Evolutionary conservation across 1,284 basidiomycete species (phyloP).

Genomic region (Hemileia vastatrix): DNA sequence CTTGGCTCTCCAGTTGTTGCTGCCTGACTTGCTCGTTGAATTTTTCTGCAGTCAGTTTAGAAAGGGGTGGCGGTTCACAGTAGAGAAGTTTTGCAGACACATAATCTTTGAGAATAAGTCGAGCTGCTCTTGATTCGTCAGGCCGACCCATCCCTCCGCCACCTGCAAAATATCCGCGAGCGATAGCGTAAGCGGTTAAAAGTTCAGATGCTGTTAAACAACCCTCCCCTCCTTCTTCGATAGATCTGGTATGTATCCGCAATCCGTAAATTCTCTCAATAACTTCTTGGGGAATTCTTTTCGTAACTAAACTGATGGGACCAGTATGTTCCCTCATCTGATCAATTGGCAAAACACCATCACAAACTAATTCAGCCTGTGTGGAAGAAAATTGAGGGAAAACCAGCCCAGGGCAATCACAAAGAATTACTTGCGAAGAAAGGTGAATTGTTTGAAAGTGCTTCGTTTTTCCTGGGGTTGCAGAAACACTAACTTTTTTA

Average conservation of each 20-base stretch:
- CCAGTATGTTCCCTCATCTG: conserved; percentile 92
- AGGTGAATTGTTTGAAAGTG: conserved; percentile 98
- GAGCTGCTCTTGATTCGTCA: conserved; percentile 86
- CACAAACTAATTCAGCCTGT: conserved; percentile 87
- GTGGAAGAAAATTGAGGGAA: conserved; percentile 97
- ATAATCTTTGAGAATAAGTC: conserved; percentile 93
- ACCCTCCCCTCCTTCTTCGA: conserved; percentile 79
- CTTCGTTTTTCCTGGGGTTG: conserved; percentile 97
- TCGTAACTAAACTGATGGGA: conserved; percentile 68
- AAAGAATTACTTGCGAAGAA: conserved; percentile 76
- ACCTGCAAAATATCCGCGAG: conserved; percentile 73
- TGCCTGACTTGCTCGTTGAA: conserved; percentile 71
- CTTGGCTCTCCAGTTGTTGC: conserved; percentile 51
- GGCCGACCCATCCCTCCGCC: conserved; percentile 85
- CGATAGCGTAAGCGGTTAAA: conserved; percentile 79
- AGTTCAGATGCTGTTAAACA: conserved; percentile 69
- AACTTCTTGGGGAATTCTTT: conserved; percentile 72
- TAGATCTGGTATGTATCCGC: conserved; percentile 56
- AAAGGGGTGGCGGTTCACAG: conserved; percentile 73
- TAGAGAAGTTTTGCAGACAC: conserved; percentile 88
- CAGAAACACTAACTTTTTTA: conserved; percentile 94
- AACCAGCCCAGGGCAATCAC: conserved; percentile 96
- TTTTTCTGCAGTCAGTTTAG: conserved; percentile 52
- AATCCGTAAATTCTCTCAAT: conserved; percentile 85
- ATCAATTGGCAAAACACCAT: conserved; percentile 95